These are phyloP conservation scores for Ensete ventricosum DNA, from an alignment of 176 grass and related monocot species.

Conservation along the genomic window DNA sequence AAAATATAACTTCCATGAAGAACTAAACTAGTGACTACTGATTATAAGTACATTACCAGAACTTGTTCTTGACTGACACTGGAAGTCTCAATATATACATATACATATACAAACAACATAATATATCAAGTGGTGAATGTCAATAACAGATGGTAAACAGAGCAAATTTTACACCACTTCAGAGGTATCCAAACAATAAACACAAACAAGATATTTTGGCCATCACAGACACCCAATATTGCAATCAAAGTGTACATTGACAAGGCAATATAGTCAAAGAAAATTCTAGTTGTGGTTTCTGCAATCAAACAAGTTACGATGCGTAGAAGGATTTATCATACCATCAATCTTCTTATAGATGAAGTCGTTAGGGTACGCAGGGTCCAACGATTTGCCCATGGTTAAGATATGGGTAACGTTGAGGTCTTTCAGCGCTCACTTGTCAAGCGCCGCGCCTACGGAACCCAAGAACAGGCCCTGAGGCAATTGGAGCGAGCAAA, in stretches of 20 bases:
- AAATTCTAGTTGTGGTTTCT: background rate
- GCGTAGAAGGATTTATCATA: slow-evolving; percentile 11
- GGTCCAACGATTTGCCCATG: slow-evolving; percentile 59
- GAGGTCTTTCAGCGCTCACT: slow-evolving; percentile 47
- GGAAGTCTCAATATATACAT: too few species aligned
- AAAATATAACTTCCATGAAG: too few species aligned
- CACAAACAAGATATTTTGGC: too few species aligned
- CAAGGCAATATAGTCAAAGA: slow-evolving; percentile 6
- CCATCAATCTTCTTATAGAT: slow-evolving; percentile 83
- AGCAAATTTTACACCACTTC: too few species aligned
- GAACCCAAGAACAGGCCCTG: slow-evolving; percentile 87
- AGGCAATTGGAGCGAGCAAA: background rate
- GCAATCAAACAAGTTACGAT: background rate
- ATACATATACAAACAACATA: too few species aligned
- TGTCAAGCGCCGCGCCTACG: slow-evolving; percentile 63
- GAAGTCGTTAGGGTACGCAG: slow-evolving; percentile 60
- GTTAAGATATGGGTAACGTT: slow-evolving; percentile 73
- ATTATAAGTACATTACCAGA: too few species aligned
- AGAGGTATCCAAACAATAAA: too few species aligned
- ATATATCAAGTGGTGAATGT: too few species aligned
- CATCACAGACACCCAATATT: background rate
- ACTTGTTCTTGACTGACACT: too few species aligned
- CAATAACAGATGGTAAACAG: too few species aligned
- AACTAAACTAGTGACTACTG: too few species aligned
- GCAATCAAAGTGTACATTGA: slow-evolving; percentile 4